Conservation (phyloP, 352 stramenopile genomes). For the Pythium apleroticum region DNA sequence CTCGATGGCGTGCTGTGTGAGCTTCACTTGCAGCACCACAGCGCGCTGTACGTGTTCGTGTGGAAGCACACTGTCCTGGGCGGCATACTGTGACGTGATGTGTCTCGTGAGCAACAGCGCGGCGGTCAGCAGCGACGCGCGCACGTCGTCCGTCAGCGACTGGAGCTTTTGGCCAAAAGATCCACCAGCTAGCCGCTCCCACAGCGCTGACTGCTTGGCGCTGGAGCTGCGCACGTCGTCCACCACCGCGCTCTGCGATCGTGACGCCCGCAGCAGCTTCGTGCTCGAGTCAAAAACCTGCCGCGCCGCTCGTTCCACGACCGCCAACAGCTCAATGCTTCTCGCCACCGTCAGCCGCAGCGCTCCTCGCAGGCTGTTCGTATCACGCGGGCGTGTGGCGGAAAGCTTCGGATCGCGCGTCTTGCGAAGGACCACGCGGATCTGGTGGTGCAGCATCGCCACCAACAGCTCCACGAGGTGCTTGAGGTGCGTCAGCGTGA, state of each 20-base stretch:
- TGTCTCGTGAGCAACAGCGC: slow-evolving; percentile 52
- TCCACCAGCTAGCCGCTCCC: slow-evolving; percentile 29
- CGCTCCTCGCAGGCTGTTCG: background rate
- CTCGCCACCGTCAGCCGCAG: slow-evolving; percentile 31
- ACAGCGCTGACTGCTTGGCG: slow-evolving; percentile 26
- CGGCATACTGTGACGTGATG: slow-evolving; percentile 20
- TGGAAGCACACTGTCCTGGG: slow-evolving; percentile 2
- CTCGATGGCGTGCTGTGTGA: slow-evolving; percentile 55
- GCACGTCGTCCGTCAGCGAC: slow-evolving; percentile 30
- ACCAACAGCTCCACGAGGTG: slow-evolving; percentile 60
- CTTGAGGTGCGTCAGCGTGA: slow-evolving; percentile 49
- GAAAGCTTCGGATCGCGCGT: slow-evolving; percentile 61
- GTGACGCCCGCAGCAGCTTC: background rate
- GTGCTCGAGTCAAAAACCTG: slow-evolving; percentile 29
- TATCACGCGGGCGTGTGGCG: slow-evolving; percentile 41
- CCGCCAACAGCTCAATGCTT: slow-evolving; percentile 31
- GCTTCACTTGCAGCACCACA: slow-evolving; percentile 43
- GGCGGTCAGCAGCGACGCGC: slow-evolving; percentile 48
- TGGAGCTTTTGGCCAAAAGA: slow-evolving; percentile 34
- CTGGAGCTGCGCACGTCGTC: slow-evolving; percentile 11
- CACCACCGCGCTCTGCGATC: slow-evolving; percentile 7
- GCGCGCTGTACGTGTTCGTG: slow-evolving; percentile 25
- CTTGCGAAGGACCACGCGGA: slow-evolving; percentile 58
- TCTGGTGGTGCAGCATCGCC: slow-evolving; percentile 74
- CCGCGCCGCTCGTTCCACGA: slow-evolving; percentile 31